Evolutionary conservation across 495 filamentous ascomycete species (phyloP), one percentile per base, ranked within the genome.

Genomic region (Astrothelium macrocarpum): DNA sequence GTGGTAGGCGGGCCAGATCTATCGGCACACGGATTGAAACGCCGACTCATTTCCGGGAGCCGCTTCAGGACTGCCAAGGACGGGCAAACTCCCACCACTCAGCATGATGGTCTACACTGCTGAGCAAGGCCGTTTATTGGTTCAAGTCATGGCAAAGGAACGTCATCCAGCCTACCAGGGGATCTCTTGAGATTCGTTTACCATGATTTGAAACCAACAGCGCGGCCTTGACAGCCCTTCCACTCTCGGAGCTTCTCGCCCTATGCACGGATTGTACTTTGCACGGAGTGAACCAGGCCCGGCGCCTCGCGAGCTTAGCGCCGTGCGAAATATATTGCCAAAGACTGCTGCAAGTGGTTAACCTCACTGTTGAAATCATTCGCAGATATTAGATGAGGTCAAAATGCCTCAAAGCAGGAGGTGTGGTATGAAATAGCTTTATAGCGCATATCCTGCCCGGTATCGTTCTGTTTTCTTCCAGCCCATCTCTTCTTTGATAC

Each of bases 301-400:
- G 25, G 49, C 49, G 49, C 49, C 49, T 56, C 49, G 49, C 49
- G 49, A 56, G 49, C 25, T 20, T 56, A 25, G n/a, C 25, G 49
- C 25, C 25, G 49, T 16, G 16, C 2, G 49, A 56, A 29, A 56
- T 56, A 56, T 56, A 56, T 20, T 56, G 25, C 49, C 25, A 56
- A 26, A 25, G 29, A 16, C 25, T 56, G 9, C 49, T 29, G 12
- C 25, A 56, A 56, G n/a, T 25, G 7, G 49, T 29, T 3, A 10
- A 2, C 23, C 20, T 26, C 49, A 25, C 2, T 29, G 23, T 9
- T 29, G 9, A 28, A 56, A 56, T 11, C 16, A 28, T 29, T 7
- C 5, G 20, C 49, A 28, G 9, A 20, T 2, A n/a, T n/a, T n/a
- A 56, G 23, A 29, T 26, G 49, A n/a, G 12, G n/a, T 49, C 9